Conservation (phyloP, 1,284 basidiomycete species). For the Puccinia hordei region DNA sequence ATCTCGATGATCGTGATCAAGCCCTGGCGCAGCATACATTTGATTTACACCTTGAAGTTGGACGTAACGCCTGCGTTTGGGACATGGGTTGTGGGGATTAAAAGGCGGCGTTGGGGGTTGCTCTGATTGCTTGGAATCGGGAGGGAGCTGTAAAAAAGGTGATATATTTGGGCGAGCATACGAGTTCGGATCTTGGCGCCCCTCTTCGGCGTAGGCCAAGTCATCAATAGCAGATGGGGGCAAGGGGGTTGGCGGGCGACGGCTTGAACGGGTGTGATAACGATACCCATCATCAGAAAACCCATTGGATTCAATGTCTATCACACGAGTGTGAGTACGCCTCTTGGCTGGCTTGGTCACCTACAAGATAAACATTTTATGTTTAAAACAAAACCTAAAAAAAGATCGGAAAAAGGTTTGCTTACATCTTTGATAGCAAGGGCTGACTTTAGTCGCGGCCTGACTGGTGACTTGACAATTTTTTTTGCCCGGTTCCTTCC, state of each 20-base stretch:
- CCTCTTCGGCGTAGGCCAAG: constrained; percentile 9
- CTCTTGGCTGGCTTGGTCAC: not conserved
- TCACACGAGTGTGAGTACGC: not conserved
- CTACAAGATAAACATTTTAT: not conserved
- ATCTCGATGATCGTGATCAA: not conserved
- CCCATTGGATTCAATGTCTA: constrained; percentile 11
- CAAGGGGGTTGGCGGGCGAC: not conserved
- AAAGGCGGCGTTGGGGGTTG: not conserved
- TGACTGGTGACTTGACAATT: not conserved
- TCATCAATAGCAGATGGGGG: not conserved
- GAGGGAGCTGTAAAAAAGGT: constrained; percentile 7
- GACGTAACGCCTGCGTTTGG: constrained; percentile 26
- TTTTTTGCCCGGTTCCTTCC: not conserved
- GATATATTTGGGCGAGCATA: not conserved
- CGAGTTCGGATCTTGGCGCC: not conserved
- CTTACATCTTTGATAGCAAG: not conserved
- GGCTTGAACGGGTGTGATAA: not conserved
- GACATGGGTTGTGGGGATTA: not conserved
- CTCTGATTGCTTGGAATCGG: not conserved
- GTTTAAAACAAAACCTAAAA: not conserved
- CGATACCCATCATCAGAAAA: not conserved
- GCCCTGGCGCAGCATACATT: constrained; percentile 3
- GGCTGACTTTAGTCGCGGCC: not conserved
- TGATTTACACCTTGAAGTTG: not conserved
- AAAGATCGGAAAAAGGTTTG: not conserved